Base-by-base conservation (phyloP, 345 rosid genomes). In the Salix suchowensis region DNA sequence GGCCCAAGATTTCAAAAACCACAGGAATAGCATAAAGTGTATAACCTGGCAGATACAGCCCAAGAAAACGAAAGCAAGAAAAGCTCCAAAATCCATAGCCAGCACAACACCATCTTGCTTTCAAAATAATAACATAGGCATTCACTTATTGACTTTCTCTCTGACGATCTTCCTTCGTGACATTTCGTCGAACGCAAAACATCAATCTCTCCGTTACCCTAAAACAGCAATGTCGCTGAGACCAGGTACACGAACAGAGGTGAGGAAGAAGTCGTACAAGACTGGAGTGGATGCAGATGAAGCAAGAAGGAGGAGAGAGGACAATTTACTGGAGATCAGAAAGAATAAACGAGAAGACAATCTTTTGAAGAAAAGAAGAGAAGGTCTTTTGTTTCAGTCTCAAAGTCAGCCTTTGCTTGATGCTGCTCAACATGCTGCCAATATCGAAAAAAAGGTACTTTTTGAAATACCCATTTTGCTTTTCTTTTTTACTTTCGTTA, bases 341-440 rank as follows among this genome's bases (percentile, higher is more conserved):
- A 87, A 87, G 84, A 85, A 67, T 67, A 86, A 88, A 76, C 79
- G 87, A 6, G 85, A 78, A 13, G 86, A 86, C n/a, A 79, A 81
- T 77, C 88, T 88, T 28, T 77, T 88, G 74, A 88, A 87, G 85
- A 87, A 87, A 75, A 85, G 89, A 6, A 78, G 92, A 78, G 88
- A 86, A 70, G 82, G 82, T 26, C 60, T 69, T 46, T 24, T 76
- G 52, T 74, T 68, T 46, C 78, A 74, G 24, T 69, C 74, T 28
- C 74, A 67, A 4, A 46, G 50, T 46, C 68, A 73, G 69, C 7
- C 39, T 40, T 61, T 74, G 40, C 65, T 79, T 7, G 82, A 79
- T 67, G 70, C 70, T 46, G 34, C 82, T 48, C 78, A 74, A 26
- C 50, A 74, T 74, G 82, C 78, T 40, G 77, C 71, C 46, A 69